These are phyloP conservation scores for Claviceps cyperi DNA, from an alignment of 2,329 filamentous ascomycete genomes.

Conservation along the genomic window DNA sequence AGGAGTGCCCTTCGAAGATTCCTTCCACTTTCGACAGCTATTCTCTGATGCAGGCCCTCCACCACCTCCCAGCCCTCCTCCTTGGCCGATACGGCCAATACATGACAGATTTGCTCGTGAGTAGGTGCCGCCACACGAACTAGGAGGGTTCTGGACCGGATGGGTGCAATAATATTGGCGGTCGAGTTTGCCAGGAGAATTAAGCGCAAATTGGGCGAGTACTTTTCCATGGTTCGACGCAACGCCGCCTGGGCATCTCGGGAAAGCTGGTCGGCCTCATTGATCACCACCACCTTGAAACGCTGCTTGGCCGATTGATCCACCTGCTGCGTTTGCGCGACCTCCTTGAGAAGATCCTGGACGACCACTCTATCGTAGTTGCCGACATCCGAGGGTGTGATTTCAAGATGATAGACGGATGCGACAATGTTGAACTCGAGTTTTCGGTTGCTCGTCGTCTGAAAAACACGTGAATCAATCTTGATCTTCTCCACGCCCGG, in stretches of 20 bases:
- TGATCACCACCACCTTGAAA: constrained; percentile 99
- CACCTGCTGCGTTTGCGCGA: constrained; percentile 98
- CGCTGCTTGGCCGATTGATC: constrained; percentile 77
- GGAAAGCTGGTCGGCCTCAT: constrained; percentile 89
- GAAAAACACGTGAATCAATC: constrained; percentile 93
- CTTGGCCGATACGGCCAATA: constrained; percentile 54
- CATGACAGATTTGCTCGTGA: constrained; percentile 68
- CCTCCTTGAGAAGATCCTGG: constrained; percentile 91
- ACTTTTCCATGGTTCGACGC: constrained; percentile 97
- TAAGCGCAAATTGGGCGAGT: constrained; percentile 82
- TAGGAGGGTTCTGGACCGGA: constrained; percentile 78
- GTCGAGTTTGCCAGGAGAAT: constrained; percentile 93
- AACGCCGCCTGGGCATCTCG: constrained; percentile 91
- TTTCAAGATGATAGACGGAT: constrained; percentile 95
- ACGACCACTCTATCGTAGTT: constrained; percentile 93
- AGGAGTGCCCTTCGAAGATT: constrained; percentile 81
- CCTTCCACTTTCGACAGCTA: constrained; percentile 79
- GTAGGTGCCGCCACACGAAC: constrained; percentile 84
- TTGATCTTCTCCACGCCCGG: constrained; percentile 99
- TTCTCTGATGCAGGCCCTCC: constrained; percentile 62
- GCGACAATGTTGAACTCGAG: constrained; percentile 98
- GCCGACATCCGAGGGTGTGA: constrained; percentile 91
- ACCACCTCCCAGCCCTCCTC: constrained; percentile 74
- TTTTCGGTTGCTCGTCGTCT: constrained; percentile 89
- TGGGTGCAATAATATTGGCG: constrained; percentile 97